These are phyloP conservation scores for Botryosphaeria dothidea DNA, from an alignment of 2,329 filamentous ascomycete species.

Conservation along the genomic window DNA sequence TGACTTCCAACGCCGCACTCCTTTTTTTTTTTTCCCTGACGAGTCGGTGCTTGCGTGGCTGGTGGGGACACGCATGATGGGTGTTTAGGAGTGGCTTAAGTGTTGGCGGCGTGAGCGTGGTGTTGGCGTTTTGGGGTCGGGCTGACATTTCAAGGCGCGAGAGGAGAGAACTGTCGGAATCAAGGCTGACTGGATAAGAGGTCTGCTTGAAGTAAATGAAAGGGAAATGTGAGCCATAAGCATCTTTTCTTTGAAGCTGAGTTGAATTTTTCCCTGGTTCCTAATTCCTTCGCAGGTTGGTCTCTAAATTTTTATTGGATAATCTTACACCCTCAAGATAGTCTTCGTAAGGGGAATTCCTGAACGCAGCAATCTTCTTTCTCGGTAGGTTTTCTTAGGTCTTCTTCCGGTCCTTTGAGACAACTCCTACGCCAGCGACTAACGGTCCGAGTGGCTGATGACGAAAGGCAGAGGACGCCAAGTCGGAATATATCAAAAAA, in stretches of 20 bases:
- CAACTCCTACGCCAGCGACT: conserved; percentile 4
- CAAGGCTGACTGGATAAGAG: not conserved
- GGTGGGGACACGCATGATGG: too few relatives aligned
- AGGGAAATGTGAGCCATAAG: not conserved
- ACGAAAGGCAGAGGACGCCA: not conserved
- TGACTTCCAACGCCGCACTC: too few relatives aligned
- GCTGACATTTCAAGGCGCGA: too few relatives aligned
- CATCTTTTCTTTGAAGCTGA: not conserved
- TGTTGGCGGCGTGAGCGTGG: too few relatives aligned
- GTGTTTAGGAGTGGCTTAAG: too few relatives aligned
- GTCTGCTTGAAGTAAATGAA: not conserved
- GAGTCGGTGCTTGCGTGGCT: too few relatives aligned
- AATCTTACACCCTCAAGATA: not conserved
- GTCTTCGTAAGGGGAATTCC: not conserved
- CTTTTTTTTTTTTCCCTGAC: too few relatives aligned
- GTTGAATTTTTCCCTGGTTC: not conserved
- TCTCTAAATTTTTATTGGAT: not conserved
- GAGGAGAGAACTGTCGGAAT: not conserved
- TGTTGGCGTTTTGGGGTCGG: too few relatives aligned
- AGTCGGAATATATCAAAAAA: not conserved
- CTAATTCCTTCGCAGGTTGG: not conserved
- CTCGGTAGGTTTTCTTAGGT: not conserved
- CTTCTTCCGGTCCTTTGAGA: not conserved
- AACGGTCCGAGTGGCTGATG: not conserved
- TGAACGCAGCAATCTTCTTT: not conserved